Evolutionary conservation across 345 rosid species (phyloP).

Genomic region (Brassica nigra): DNA sequence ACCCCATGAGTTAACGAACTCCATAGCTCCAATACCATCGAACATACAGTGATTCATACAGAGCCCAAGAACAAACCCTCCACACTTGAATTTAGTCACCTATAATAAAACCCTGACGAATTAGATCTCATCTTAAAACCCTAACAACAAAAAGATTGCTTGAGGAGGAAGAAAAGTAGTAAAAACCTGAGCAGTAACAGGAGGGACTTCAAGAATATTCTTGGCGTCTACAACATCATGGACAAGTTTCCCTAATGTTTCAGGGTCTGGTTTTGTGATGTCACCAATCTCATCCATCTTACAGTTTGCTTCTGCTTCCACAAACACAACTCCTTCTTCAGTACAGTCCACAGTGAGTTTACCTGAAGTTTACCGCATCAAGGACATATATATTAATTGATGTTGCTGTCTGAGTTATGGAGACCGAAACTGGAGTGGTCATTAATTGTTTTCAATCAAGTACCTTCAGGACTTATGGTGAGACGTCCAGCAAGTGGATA

Average conservation of each 20-base stretch:
- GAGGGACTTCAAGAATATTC: slow-evolving; percentile 88
- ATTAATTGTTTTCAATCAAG: background rate
- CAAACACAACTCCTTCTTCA: slow-evolving; percentile 83
- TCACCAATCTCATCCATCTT: slow-evolving; percentile 70
- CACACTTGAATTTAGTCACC: slow-evolving; percentile 81
- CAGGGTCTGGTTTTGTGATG: slow-evolving; percentile 77
- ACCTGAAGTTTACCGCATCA: slow-evolving; percentile 27
- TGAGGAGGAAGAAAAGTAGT: slow-evolving; percentile 22
- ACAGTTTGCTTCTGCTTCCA: slow-evolving; percentile 83
- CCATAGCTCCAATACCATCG: slow-evolving; percentile 89
- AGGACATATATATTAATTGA: background rate
- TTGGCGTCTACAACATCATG: slow-evolving; percentile 79
- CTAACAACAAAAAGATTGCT: background rate
- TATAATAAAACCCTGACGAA: slow-evolving; percentile 20
- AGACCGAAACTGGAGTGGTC: background rate
- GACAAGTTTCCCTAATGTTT: slow-evolving; percentile 75
- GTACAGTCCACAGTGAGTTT: slow-evolving; percentile 77
- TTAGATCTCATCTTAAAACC: background rate
- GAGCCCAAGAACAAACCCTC: slow-evolving; percentile 77
- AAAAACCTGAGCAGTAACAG: slow-evolving; percentile 79
- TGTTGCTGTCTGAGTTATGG: background rate
- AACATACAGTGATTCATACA: slow-evolving; percentile 83
- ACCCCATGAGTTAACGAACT: slow-evolving; percentile 84
- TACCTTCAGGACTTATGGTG: slow-evolving; percentile 69
- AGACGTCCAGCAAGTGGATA: slow-evolving; percentile 89